A percentile compares a stretch with the other conserved stretches of the same genome.
Conservation (phyloP, 2,329 filamentous ascomycete species). For the Teratosphaeriaceae sp. region DNA sequence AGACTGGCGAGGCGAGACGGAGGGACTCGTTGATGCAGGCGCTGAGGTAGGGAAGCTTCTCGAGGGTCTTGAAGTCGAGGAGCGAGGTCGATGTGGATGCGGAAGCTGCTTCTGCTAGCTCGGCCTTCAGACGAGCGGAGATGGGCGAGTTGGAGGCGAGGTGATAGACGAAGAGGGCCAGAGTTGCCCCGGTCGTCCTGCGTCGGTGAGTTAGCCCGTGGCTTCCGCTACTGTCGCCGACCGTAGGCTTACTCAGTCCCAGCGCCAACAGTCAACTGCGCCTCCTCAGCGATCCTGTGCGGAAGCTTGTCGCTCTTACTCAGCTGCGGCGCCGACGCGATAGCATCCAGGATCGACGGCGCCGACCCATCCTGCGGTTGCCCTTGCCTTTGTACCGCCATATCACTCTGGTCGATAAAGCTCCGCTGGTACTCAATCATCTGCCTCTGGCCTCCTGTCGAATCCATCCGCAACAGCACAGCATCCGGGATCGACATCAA, state of each 20-base stretch:
- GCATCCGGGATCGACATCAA: constrained; percentile 32
- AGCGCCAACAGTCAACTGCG: constrained; percentile 39
- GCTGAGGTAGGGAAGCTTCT: constrained; percentile 16
- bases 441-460: constrained; percentile 1
- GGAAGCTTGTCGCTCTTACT: constrained; percentile 28
- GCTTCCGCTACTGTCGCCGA: background rate
- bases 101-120: constrained; percentile 23
- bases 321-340: constrained; percentile 1
- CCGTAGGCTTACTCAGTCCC: constrained; percentile 31
- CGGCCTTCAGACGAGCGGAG: constrained; percentile 31
- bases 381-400: constrained; percentile 1
- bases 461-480: constrained; percentile 18
- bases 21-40: constrained; percentile 18
- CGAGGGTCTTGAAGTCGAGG: constrained; percentile 4
- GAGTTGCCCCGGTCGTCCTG: constrained; percentile 34
- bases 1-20: constrained; percentile 17
- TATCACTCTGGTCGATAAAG: constrained; percentile 2
- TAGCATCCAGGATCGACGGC: constrained; percentile 6
- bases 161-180: constrained; percentile 37
- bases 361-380: background rate
- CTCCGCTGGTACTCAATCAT: constrained; percentile 6
- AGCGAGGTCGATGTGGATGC: background rate
- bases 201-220: background rate
- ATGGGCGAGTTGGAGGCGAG: constrained; percentile 30
- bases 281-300: constrained; percentile 35